Percentiles rank a stretch among this genome's conserved stretches.
These are phyloP conservation scores for Xylaria sp. DNA, from an alignment of 2,329 filamentous ascomycete species.

Conservation along the genomic window DNA sequence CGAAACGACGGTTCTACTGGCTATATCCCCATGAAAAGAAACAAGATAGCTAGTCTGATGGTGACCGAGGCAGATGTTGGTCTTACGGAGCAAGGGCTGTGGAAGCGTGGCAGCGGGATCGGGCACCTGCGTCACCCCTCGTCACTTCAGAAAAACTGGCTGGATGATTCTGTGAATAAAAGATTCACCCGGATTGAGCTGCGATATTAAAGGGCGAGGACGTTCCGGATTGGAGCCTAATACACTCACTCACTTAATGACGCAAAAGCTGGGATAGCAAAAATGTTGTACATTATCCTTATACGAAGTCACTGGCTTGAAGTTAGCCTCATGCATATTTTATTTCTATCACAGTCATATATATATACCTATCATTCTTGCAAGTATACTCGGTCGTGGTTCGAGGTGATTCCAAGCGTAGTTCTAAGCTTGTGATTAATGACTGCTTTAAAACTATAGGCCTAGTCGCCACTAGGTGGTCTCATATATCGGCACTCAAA, in stretches of 20 bases:
- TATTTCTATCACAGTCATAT: constrained; percentile 17
- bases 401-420: neutral
- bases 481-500: constrained; percentile 34
- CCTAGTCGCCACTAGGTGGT: neutral
- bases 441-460: neutral
- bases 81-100: constrained; percentile 42
- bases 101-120: constrained; percentile 36
- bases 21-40: constrained; percentile 12
- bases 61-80: constrained; percentile 2
- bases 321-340: constrained; percentile 10
- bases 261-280: neutral
- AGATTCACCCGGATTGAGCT: constrained; percentile 45
- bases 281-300: constrained; percentile 6
- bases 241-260: neutral
- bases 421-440: neutral
- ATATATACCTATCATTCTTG: constrained; percentile 22
- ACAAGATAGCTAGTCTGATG: neutral
- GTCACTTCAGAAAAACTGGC: constrained; percentile 41
- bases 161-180: constrained; percentile 44
- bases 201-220: constrained; percentile 39
- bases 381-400: neutral
- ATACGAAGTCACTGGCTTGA: neutral
- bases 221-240: neutral
- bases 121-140: constrained; percentile 23
- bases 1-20: neutral